Percentiles rank a stretch among this genome's conserved stretches.
Evolutionary conservation across 2,329 filamentous ascomycete species (phyloP).

Genomic region (Dendrostoma leiphaemia): DNA sequence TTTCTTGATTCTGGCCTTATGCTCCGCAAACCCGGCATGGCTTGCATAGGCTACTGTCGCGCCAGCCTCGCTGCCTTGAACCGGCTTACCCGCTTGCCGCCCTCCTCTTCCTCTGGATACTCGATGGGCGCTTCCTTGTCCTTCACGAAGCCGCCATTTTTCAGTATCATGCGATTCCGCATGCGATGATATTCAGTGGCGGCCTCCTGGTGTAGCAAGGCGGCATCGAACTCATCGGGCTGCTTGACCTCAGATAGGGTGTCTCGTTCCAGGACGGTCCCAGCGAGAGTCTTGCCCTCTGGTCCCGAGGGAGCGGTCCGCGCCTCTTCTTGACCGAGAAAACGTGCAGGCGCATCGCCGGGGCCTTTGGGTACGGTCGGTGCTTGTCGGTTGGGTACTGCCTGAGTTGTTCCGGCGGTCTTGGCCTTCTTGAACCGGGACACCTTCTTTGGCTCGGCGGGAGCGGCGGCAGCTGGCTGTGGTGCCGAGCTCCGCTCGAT

Average conservation of each 20-base stretch:
- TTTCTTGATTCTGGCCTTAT: not conserved
- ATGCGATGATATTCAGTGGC: slow-evolving; percentile 79
- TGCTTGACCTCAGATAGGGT: slow-evolving; percentile 30
- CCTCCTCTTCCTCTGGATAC: slow-evolving; percentile 66
- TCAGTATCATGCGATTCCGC: slow-evolving; percentile 79
- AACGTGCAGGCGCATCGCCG: slow-evolving; percentile 39
- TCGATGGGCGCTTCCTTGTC: slow-evolving; percentile 67
- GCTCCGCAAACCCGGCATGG: not conserved
- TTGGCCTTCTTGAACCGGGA: slow-evolving; percentile 52
- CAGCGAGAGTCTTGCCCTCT: slow-evolving; percentile 55
- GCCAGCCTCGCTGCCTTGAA: slow-evolving; percentile 71
- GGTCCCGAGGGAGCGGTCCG: slow-evolving; percentile 46
- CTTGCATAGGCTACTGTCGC: slow-evolving; percentile 35
- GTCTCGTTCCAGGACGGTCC: slow-evolving; percentile 56
- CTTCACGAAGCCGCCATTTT: slow-evolving; percentile 77
- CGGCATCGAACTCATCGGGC: slow-evolving; percentile 69
- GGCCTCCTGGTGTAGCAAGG: slow-evolving; percentile 72
- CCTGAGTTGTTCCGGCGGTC: slow-evolving; percentile 20
- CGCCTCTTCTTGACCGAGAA: slow-evolving; percentile 33
- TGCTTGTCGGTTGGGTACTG: not conserved
- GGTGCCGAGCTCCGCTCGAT: slow-evolving; percentile 27
- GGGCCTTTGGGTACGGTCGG: slow-evolving; percentile 37
- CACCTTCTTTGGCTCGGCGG: slow-evolving; percentile 35
- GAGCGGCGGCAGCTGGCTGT: slow-evolving; percentile 7
- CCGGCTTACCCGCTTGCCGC: slow-evolving; percentile 63